These are phyloP conservation scores for Asterionellopsis glacialis DNA, from an alignment of 108 stramenopile genomes.

Conservation along the genomic window DNA sequence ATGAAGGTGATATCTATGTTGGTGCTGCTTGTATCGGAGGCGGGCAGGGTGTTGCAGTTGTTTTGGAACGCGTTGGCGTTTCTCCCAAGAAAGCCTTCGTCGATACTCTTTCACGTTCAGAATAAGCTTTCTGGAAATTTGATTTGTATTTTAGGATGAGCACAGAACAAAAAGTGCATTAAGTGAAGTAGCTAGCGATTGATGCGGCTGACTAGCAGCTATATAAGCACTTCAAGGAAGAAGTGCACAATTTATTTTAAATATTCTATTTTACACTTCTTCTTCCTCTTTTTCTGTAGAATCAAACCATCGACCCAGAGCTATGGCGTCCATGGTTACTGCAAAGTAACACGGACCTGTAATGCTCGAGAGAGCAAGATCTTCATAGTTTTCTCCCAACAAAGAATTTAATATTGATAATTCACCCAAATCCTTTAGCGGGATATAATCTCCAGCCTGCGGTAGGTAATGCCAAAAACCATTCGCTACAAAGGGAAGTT, in stretches of 20 bases:
- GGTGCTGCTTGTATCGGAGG: constrained; percentile 99
- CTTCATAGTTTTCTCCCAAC: constrained; percentile 39
- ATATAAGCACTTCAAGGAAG: neutral
- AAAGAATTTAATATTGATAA: constrained; percentile 13
- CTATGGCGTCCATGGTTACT: constrained; percentile 83
- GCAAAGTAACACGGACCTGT: constrained; percentile 85
- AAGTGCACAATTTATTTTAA: neutral
- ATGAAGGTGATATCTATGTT: constrained; percentile 67
- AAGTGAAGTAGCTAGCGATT: neutral
- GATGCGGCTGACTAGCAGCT: neutral
- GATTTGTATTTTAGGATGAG: neutral
- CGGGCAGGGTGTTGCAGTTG: constrained; percentile 98
- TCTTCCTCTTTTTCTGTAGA: neutral
- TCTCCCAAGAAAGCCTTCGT: neutral
- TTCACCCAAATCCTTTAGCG: constrained; percentile 24
- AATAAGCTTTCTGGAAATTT: neutral
- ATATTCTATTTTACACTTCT: neutral
- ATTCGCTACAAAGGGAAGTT: constrained; percentile 74
- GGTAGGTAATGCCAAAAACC: constrained; percentile 72
- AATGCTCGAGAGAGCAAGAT: constrained; percentile 68
- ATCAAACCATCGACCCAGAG: constrained; percentile 67
- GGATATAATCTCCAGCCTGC: constrained; percentile 60
- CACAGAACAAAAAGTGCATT: neutral
- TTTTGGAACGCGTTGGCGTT: constrained; percentile 68
- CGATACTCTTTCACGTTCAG: neutral